These are phyloP conservation scores for Kondoa malvinella DNA, from an alignment of 768 basidiomycete genomes.

Conservation along the genomic window DNA sequence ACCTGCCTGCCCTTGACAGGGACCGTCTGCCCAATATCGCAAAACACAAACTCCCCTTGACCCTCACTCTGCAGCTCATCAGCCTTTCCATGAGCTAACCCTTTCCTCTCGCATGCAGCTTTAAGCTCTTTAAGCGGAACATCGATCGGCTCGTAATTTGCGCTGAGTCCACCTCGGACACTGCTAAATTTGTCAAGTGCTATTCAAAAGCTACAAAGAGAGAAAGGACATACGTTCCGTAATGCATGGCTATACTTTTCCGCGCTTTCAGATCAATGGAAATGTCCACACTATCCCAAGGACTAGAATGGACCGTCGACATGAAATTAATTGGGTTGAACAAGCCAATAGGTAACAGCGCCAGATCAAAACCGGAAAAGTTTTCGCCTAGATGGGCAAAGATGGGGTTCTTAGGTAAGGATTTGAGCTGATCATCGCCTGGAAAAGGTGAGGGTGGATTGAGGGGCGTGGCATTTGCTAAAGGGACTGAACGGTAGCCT, in stretches of 20 bases:
- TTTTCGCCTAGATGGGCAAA: not conserved
- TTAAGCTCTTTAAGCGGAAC: not conserved
- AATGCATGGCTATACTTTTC: not conserved
- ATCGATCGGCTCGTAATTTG: not conserved
- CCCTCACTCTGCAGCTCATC: not conserved
- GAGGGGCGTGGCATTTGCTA: not conserved
- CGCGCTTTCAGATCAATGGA: not conserved
- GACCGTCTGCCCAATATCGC: not conserved
- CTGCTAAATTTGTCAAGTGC: not conserved
- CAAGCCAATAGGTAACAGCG: not conserved
- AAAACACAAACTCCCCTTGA: not conserved
- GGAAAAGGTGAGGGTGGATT: not conserved
- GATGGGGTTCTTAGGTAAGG: not conserved
- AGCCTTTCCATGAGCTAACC: not conserved
- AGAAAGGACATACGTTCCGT: not conserved
- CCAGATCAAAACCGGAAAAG: not conserved
- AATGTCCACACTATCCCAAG: not conserved
- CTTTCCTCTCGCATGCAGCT: not conserved
- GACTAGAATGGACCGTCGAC: not conserved
- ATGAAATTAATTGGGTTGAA: not conserved
- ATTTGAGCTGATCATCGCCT: not conserved
- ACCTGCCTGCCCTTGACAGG: not conserved
- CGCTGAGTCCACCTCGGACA: not conserved
- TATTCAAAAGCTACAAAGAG: not conserved
- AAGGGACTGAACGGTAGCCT: not conserved